Conservation (phyloP, 2,329 filamentous ascomycete genomes). For the Hypomyces rosellus region DNA sequence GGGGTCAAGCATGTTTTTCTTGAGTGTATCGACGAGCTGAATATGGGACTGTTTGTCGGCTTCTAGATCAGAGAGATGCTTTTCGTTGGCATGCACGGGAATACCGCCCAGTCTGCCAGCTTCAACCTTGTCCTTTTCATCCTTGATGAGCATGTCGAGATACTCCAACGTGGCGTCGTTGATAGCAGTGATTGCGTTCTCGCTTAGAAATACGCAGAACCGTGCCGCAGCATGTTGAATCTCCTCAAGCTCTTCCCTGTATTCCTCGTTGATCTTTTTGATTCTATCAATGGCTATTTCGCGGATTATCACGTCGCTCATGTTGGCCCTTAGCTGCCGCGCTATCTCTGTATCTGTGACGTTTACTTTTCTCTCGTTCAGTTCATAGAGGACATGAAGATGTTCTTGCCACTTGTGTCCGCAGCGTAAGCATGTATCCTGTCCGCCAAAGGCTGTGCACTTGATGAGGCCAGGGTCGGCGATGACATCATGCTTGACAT, state of each 20-base stretch:
- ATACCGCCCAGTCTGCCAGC: background rate
- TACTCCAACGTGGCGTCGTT: constrained; percentile 7
- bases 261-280: background rate
- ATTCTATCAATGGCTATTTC: background rate
- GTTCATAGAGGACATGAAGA: constrained; percentile 3
- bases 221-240: constrained; percentile 5
- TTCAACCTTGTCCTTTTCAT: background rate
- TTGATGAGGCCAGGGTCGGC: constrained; percentile 7
- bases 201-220: constrained; percentile 1
- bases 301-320: background rate
- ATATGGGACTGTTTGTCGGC: constrained; percentile 11
- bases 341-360: constrained; percentile 3
- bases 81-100: constrained; percentile 1
- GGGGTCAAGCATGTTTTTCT: constrained; percentile 8
- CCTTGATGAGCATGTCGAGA: constrained; percentile 6
- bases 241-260: constrained; percentile 1
- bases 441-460: background rate
- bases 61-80: constrained; percentile 3
- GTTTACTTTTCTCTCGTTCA: background rate
- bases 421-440: background rate
- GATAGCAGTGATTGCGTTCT: background rate
- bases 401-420: constrained; percentile 8
- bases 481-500: constrained; percentile 9
- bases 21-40: constrained; percentile 11
- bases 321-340: background rate